Base-by-base conservation (phyloP, 1,284 basidiomycete genomes). In the Ceratobasidium sp. region DNA sequence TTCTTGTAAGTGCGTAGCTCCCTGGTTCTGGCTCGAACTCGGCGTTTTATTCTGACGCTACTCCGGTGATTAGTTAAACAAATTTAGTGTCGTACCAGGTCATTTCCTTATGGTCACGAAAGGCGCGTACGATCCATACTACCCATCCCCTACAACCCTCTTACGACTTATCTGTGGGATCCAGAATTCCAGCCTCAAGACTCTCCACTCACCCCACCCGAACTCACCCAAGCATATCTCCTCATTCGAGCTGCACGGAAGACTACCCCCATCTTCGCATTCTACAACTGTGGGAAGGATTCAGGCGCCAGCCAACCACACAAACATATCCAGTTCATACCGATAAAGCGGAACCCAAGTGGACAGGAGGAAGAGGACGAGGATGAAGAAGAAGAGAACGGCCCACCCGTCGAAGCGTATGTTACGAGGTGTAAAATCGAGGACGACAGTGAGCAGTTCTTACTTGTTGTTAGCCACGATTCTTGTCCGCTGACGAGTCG, bases 251-350 rank as follows among this genome's bases (percentile, higher is more conserved):
- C 93, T 2, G 93, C 90, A 17, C 87, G 86, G 48, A 88, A 89
- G 79, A 84, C 85, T 2, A 88, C 88, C 9, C 86, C 84, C 45
- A 85, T 91, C 75, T 88, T 96, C 74, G 93, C 92, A 0, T 96
- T 96, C 83, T 97, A 95, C 82, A 97, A 97, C 77, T 94, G 93
- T 78, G 94, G 94, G 4, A 86, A 89, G 60, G 86, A 88, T 59
- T 95, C 93, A 75, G 95, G 95, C 45, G 94, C 95, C 8, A 95
- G 93, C 81, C 95, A 97, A 83, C 85, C 87, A 1, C 95, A 96
- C 83, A 94, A 96, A 79, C 95, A 97, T 81, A 80, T 96, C 24
- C 95, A 97, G 82, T 91, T 96, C 76, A 83, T 96, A 36, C 90
- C 92, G 22, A 81, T 90, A 24, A 86, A 88, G 14, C 85, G 84